phyloP scores from a whole-genome alignment of 257 asterid species.

The Primulina tabacum region DNA sequence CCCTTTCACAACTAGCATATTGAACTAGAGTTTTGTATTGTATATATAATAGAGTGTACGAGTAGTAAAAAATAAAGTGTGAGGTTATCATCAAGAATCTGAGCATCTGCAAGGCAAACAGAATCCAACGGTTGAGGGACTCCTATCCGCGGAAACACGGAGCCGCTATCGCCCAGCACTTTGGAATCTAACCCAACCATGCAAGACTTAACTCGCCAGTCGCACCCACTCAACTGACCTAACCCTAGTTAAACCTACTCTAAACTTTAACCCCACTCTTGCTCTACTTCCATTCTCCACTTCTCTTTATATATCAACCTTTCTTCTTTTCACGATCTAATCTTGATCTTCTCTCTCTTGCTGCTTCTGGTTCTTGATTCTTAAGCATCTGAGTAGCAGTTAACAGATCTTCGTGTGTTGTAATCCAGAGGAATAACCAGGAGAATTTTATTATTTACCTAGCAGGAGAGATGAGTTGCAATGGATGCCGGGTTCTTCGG shows the following conservation, averaged over 20 bases:
- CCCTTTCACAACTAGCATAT: background rate
- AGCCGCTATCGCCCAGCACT: slow-evolving; percentile 57
- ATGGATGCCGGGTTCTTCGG: slow-evolving; percentile 72
- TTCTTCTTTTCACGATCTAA: slow-evolving; percentile 20
- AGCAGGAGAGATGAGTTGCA: slow-evolving; percentile 53
- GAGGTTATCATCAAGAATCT: background rate
- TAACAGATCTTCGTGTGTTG: slow-evolving; percentile 23
- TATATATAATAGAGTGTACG: too few relatives aligned
- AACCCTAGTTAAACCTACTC: slow-evolving; percentile 27
- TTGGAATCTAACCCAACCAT: slow-evolving; percentile 34
- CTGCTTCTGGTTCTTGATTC: background rate
- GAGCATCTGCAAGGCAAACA: background rate
- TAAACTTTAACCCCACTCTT: slow-evolving; percentile 27
- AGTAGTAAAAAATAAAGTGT: background rate
- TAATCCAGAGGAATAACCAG: background rate
- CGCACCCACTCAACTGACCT: slow-evolving; percentile 8
- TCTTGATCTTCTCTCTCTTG: background rate
- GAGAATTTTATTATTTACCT: too few relatives aligned
- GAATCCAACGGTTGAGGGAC: slow-evolving; percentile 27
- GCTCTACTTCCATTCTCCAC: slow-evolving; percentile 21
- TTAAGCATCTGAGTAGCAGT: background rate
- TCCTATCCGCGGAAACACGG: slow-evolving; percentile 53
- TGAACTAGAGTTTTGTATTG: too few relatives aligned
- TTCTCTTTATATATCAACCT: slow-evolving; percentile 32
- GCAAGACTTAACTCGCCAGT: background rate